Evolutionary conservation across 1,284 basidiomycete species (phyloP), one percentile per base, ranked within the genome.

Genomic region (Ceratobasidium sp.): DNA sequence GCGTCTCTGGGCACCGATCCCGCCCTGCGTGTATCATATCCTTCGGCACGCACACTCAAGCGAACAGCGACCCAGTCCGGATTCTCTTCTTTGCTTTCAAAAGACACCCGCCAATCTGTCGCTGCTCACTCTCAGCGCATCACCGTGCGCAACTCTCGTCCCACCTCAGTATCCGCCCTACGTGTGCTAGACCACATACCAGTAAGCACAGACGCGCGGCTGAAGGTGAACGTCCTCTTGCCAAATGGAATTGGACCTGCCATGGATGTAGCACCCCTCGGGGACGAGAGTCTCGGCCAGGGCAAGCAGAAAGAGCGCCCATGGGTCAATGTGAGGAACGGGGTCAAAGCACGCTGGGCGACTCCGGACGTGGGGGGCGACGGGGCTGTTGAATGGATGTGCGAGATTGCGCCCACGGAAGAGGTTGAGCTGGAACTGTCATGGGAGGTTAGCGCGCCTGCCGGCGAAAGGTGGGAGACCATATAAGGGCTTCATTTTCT

Each of bases 101-200:
- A 74, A 28, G 64, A 76, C 41, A 44, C 61, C 61, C 75, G 75
- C 64, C 69, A 73, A n/a, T 66, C 66, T n/a, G 72, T 70, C 14
- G 75, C 75, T 0, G 61, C 73, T 4, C 76, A 72, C 70, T 62
- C 73, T 16, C 78, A 79, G 43, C 64, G 71, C 32, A 77, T 79
- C 30, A 73, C 73, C n/a, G 54, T 79, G 23, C 77, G 76, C 54
- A 79, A 79, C 67, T 75, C 76, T 0, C 76, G 77, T 6, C 43
- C 49, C n/a, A 50, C 66, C 5, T 18, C 54, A 7, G 57, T 78
- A 26, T 47, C 58, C 0, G 54, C 63, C 14, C 61, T 79, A 11
- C 57, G 77, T 47, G 72, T 78, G 8, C 67, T 73, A 14, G 78
- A 78, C 46, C 76, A 76, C 26, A 63, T 78, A n/a, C 77, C 77